Conservation (phyloP, 2,329 filamentous ascomycete species). For the Westerdykella ornata region DNA sequence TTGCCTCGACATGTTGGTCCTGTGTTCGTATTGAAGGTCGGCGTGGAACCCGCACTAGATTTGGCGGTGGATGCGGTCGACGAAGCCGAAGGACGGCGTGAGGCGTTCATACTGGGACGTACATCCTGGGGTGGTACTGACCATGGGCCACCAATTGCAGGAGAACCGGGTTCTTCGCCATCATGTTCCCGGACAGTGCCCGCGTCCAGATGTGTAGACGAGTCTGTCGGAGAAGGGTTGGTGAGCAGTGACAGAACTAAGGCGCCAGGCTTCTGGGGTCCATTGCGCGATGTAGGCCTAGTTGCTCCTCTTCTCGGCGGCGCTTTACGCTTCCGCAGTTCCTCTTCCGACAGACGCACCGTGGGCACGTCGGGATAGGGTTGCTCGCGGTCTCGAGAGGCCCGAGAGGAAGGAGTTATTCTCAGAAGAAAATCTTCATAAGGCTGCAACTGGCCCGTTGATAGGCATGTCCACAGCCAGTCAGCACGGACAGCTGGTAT, state of each 20-base stretch:
- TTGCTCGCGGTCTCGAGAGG: constrained; percentile 2
- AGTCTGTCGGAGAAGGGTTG: constrained; percentile 16
- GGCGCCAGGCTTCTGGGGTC: constrained; percentile 12
- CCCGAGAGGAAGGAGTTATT: constrained; percentile 6
- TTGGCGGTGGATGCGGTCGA: constrained; percentile 16
- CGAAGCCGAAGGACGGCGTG: constrained; percentile 26
- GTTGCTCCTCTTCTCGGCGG: constrained; percentile 11
- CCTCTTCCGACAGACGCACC: constrained; percentile 19
- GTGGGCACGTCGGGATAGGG: constrained; percentile 15
- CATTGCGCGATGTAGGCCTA: constrained; percentile 10
- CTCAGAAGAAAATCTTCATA: constrained; percentile 40
- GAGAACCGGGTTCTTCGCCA: too few species aligned
- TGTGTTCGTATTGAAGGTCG: constrained; percentile 15
- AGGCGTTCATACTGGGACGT: constrained; percentile 22
- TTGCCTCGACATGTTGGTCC: constrained; percentile 9
- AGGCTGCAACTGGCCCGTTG: constrained; percentile 43
- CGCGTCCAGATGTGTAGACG: constrained; percentile 8
- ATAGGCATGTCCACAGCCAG: constrained; percentile 82
- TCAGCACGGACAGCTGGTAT: constrained; percentile 74
- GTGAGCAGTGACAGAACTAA: constrained; percentile 23
- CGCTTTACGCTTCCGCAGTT: constrained; percentile 15
- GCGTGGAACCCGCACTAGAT: constrained; percentile 3
- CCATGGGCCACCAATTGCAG: constrained; percentile 13
- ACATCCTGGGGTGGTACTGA: constrained; percentile 26
- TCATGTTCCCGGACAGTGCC: constrained; percentile 1